A percentile compares a stretch with the other conserved stretches of the same genome.
Conservation (phyloP, 106 monocot genomes). For the Dendrobium huoshanense region DNA sequence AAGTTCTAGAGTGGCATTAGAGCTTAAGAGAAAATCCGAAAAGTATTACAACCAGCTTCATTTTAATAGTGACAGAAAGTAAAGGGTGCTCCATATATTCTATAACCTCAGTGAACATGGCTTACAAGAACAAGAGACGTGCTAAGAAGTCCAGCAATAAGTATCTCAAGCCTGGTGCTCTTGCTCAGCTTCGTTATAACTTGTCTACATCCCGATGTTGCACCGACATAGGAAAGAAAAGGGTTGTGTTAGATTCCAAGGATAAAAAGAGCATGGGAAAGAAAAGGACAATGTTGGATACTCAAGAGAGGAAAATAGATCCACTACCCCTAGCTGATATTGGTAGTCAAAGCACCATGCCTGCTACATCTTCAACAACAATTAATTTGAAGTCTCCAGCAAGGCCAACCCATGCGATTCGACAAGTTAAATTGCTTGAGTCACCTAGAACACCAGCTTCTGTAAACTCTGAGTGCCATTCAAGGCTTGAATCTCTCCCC, state of each 20-base stretch:
- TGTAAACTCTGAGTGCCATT: conserved; percentile 23
- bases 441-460: conserved; percentile 60
- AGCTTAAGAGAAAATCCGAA: neutral
- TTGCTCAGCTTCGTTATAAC: conserved; percentile 55
- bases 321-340: neutral
- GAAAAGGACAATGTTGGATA: conserved; percentile 16
- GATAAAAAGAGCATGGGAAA: conserved; percentile 20
- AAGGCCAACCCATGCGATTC: conserved; percentile 17
- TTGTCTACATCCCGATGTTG: conserved; percentile 48
- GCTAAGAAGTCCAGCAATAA: conserved; percentile 44
- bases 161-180: conserved; percentile 74
- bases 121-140: conserved; percentile 65
- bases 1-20: neutral
- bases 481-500: conserved; percentile 84
- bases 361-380: conserved; percentile 23
- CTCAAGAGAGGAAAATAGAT: neutral
- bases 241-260: conserved; percentile 43
- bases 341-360: neutral
- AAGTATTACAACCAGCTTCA: neutral
- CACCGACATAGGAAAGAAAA: conserved; percentile 74
- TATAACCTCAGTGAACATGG: conserved; percentile 31
- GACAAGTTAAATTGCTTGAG: conserved; percentile 21
- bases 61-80: conserved; percentile 4
- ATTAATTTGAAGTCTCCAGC: neutral
- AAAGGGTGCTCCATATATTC: neutral